A percentile compares a stretch with the other conserved stretches of the same genome.
phyloP scores from a whole-genome alignment of 129 eudicot species.

The Arctium lappa region DNA sequence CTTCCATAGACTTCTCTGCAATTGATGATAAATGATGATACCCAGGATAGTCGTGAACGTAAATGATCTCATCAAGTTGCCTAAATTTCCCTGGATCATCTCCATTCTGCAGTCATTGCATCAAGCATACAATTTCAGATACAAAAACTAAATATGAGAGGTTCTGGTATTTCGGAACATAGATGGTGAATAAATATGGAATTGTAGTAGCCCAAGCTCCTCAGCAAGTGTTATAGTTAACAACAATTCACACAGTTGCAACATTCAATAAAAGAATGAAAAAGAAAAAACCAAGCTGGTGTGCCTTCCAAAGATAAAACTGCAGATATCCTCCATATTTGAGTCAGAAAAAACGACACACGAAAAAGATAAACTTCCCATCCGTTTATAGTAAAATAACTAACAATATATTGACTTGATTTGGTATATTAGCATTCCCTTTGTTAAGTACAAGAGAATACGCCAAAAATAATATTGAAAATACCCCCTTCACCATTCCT shows the following conservation, averaged over 20 bases:
- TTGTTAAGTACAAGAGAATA: not conserved
- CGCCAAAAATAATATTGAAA: not conserved
- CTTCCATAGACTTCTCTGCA: constrained; percentile 72
- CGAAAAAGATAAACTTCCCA: not conserved
- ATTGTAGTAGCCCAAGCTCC: not conserved
- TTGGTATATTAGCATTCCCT: not conserved
- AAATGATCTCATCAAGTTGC: constrained; percentile 90
- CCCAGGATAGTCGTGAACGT: constrained; percentile 63
- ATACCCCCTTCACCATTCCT: not conserved
- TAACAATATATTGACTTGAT: not conserved
- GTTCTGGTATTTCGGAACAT: not conserved
- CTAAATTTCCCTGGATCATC: constrained; percentile 93
- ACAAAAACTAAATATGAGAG: not conserved
- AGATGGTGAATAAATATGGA: not conserved
- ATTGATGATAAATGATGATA: constrained; percentile 55
- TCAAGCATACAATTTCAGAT: not conserved
- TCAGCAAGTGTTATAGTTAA: not conserved
- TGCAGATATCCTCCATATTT: not conserved
- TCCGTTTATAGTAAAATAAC: not conserved
- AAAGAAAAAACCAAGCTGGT: not conserved
- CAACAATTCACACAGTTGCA: not conserved
- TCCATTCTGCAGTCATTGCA: constrained; percentile 61
- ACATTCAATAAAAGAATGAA: not conserved
- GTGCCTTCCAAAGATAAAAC: not conserved
- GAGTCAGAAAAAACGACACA: not conserved